Base-by-base conservation (phyloP, 371 early-diverging fungal species). In the Mucor velutinosus region DNA sequence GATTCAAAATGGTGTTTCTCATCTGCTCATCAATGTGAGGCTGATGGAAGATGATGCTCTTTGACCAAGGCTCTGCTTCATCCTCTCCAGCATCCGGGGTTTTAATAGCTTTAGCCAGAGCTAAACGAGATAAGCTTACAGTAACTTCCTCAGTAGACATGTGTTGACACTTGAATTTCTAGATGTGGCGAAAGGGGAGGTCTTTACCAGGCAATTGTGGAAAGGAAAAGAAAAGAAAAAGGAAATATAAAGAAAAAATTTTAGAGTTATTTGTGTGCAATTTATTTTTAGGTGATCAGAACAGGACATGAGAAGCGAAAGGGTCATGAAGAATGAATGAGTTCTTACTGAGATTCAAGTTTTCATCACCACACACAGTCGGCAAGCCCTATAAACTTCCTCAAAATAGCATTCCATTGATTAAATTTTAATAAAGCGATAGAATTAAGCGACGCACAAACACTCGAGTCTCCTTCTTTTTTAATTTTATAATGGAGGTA, bases 41-140 rank as follows among this genome's bases (percentile, higher is more conserved):
- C 65, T 82, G 83, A 60, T 82, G 77, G 55, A 81, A 81, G n/a
- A 81, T 81, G n/a, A 81, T 66, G 62, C 82, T 81, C 27, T 77
- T 78, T 29, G 61, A 57, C 82, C 82, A 81, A 47, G 77, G 76
- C 35, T 81, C 82, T 14, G 65, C 58, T 14, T 68, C 37, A 23
- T 65, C 72, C 14, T 59, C 74, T 4, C 53, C 73, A 61, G 78
- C 78, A 43, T 76, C 76, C 23, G 65, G 65, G 15, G 80, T 82
- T 58, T 82, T 82, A 32, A 82, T 82, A 29, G 80, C 83, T 56
- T 76, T 80, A 30, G 83, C 83, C 49, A 82, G 71, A 17, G 49
- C 59, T 25, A 65, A 33, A 25, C 65, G 58, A 59, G 84, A 83
- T 21, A 83, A 53, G 51, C 76, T 79, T 53, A 81, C 81, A 27